These are phyloP conservation scores for Penicillium goetzii DNA, from an alignment of 495 filamentous ascomycete species.

Conservation along the genomic window DNA sequence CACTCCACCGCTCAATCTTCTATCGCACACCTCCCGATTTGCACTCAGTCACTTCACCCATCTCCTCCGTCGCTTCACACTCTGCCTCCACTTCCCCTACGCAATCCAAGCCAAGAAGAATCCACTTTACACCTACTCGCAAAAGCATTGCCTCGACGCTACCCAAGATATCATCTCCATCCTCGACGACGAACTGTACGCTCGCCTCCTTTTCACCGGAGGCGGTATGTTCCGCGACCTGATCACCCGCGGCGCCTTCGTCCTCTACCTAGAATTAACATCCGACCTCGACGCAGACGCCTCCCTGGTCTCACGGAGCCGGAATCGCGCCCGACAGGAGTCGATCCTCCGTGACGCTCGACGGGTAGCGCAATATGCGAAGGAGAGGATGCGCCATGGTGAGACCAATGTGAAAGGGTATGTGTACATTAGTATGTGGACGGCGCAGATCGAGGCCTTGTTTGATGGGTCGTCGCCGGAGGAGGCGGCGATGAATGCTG, in stretches of 20 bases:
- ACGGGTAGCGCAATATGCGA: constrained; percentile 36
- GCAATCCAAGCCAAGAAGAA: constrained; percentile 46
- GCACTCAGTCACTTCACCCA: constrained; percentile 39
- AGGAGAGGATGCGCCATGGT: constrained; percentile 46
- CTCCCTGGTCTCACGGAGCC: constrained; percentile 25
- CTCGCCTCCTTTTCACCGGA: constrained; percentile 43
- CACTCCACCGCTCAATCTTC: background rate
- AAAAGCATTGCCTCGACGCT: constrained; percentile 48
- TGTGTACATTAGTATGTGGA: constrained; percentile 49
- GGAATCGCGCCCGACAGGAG: constrained; percentile 35
- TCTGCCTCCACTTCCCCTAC: constrained; percentile 53
- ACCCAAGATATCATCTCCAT: constrained; percentile 47
- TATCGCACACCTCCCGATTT: constrained; percentile 24
- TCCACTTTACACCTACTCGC: constrained; percentile 53
- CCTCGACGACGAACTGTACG: constrained; percentile 44
- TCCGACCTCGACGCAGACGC: constrained; percentile 29
- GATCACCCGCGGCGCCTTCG: constrained; percentile 36
- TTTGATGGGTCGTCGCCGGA: background rate
- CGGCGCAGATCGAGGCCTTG: constrained; percentile 16
- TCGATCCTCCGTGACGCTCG: constrained; percentile 41
- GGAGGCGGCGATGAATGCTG: background rate
- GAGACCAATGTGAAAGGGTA: constrained; percentile 57
- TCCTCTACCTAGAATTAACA: constrained; percentile 46
- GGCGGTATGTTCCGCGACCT: constrained; percentile 55
- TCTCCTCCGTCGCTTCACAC: constrained; percentile 49